Evolutionary conservation across 768 basidiomycete genomes (phyloP), one percentile per base, ranked within the genome.

Genomic region (Cubamyces sp.): DNA sequence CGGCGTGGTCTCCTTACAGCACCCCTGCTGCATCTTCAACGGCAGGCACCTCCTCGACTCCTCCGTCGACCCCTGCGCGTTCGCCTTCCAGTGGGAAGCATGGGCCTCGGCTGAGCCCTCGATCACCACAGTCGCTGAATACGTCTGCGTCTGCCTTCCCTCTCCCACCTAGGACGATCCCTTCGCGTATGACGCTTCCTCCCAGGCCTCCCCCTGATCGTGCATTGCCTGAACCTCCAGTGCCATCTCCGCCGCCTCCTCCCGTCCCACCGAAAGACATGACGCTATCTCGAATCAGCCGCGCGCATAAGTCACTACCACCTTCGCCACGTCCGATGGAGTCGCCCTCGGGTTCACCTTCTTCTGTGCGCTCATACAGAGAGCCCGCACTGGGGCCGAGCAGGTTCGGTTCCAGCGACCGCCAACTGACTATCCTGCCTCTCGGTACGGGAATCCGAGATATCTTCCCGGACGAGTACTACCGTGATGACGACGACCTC

Each of bases 1-100:
- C 63, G 1, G 63, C 63, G 5, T 64, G 63, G 62, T 63, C 62
- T 28, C 58, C 54, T 7, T 60, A 52, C 47, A 54, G 53, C 6
- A 54, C 60, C 3, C 53, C 60, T 3, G 60, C 46, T 5, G 53
- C 49, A 15, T 42, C 48, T 8, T 15, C 60, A 19, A 43, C 49
- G 1, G 28, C 25, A 4, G 4, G 40, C 45, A 11, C 57, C 41
- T 14, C 47, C 26, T 55, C 47, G 7, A 52, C 54, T 6, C 54
- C 61, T 9, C 48, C 48, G 1, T 56, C 54, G 7, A 30, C 39
- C 7, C 54, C 28, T 4, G 34, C 15, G 16, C 54, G 47, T 18
- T 43, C 61, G 3, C 19, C 43, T 2, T 25, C 61, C 2, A 2
- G 25, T 18, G 16, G 41, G 14, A 50, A 51, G 18, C 25, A 30